Base-by-base conservation (phyloP, 202 grass and related monocot genomes). In the Eragrostis tef region DNA sequence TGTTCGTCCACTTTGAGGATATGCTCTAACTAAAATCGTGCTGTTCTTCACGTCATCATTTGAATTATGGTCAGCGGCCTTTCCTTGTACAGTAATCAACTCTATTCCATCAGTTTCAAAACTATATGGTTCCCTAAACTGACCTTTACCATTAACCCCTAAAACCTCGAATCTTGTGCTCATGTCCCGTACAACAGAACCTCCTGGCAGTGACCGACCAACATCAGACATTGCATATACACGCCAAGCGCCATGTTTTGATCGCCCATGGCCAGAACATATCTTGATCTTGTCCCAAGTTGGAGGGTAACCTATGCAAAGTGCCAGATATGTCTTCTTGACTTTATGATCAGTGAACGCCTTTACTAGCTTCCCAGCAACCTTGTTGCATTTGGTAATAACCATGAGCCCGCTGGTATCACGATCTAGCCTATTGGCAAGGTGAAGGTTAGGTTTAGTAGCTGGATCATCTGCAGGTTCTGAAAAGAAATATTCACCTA, bases 331-430 rank as follows among this genome's bases (percentile, higher is more conserved):
- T 26, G 95, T 94, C 80, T 94, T 98, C 53, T 87, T 88, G 4
- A 98, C 82, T 66, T 87, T 76, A 75, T 93, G 95, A 52, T 95
- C 87, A 20, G 95, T 93, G 67, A 98, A 98, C 22, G 90, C 89
- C 65, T 93, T 93, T 64, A 95, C 92, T 51, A 98, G 84, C 70
- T 79, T 90, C 47, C 69, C 92, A 26, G 95, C 95, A 61, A 86
- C 88, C 73, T 90, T 93, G 67, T 95, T 92, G 83, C 87, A 87
- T 81, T 98, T 98, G 58, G 95, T 93, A 42, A 98, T 89, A 24
- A 98, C 74, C 95, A 98, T 98, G 21, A 98, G 92, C 6, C 95
- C 95, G n/a, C 92, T 93, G 3, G 95, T 98, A 82, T 98, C 92
- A 41, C 92, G 92, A 61, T 98, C 92, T 25, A 98, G 78, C 51